Evolutionary conservation across 2,329 filamentous ascomycete genomes (phyloP), one percentile per base, ranked within the genome.

Genomic region (Beauveria scarabaeidicola): DNA sequence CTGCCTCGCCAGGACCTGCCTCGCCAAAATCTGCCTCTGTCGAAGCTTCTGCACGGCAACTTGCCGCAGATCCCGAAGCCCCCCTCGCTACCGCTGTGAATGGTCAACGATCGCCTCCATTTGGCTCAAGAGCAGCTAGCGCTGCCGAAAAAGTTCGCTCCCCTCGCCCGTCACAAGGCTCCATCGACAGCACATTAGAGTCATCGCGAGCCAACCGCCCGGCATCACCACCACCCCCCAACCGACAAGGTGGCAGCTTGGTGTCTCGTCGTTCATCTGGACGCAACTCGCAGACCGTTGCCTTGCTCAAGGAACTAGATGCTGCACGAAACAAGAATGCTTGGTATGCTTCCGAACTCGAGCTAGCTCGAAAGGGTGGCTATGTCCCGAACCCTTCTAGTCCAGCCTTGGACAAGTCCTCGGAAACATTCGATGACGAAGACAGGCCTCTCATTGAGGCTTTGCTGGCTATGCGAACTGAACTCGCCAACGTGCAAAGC

Each of bases 301-400:
- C 89, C 0, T 73, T 97, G 13, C 79, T 90, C 15, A 93, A 94
- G 70, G 94, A 99, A 70, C 79, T 99, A 2, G 93, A 99, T 69
- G 81, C 85, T 9, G 82, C 87, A 3, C 90, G 90, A 67, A 94
- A 88, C 68, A 85, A 89, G 55, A 97, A 96, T 73, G 93, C 93
- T 0, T 99, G 94, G 94, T 97, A 96, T 72, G 91, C 91, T 8
- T 97, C 93, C 0, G 94, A 99, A 73, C 79, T 99, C 50, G 91
- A 96, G 61, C 78, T 99, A 63, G 95, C 94, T 7, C 86, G 89
- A 53, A 96, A 96, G 73, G 85, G 90, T 44, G 94, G 94, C 5
- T 99, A 97, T 68, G 81, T 85, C 7, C 83, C 90, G 17, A 91
- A 84, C 63, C 78, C 85, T 3, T 85, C 86, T 27, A 89, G 84